Evolutionary conservation across 495 filamentous ascomycete genomes (phyloP).

Genomic region (Xylaria sp.): DNA sequence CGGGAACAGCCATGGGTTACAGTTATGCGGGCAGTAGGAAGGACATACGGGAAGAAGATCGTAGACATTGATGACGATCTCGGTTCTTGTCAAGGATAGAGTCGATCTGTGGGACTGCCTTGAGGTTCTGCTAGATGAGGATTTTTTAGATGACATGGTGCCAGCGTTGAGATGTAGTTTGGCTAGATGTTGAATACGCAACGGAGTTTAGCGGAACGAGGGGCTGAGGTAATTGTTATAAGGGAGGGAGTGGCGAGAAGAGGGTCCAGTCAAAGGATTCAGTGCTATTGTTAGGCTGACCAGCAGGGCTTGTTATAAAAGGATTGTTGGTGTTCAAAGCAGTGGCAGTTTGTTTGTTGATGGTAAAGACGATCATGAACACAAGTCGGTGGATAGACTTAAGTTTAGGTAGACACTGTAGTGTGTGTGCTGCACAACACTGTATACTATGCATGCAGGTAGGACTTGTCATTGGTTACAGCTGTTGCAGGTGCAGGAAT

Average conservation of each 20-base stretch:
- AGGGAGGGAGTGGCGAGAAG: background rate
- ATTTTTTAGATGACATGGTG: conserved; percentile 51
- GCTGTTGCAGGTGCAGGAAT: background rate
- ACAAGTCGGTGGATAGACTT: background rate
- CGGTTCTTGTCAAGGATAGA: conserved; percentile 68
- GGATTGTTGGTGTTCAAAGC: background rate
- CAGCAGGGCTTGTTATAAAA: background rate
- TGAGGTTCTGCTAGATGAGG: conserved; percentile 40
- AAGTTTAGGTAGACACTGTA: background rate
- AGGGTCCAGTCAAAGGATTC: conserved; percentile 1
- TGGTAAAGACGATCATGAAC: background rate
- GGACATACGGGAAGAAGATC: conserved; percentile 72
- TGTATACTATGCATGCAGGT: too few species aligned
- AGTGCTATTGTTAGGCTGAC: conserved; percentile 7
- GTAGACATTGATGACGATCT: conserved; percentile 80
- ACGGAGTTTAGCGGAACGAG: background rate
- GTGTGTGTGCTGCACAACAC: background rate
- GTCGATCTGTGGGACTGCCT: conserved; percentile 62
- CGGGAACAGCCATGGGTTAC: background rate
- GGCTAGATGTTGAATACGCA: background rate
- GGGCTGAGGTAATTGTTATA: conserved; percentile 1
- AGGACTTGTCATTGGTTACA: background rate
- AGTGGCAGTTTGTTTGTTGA: background rate
- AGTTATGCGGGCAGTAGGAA: background rate
- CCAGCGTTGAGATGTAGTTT: background rate